Conservation (phyloP, 495 filamentous ascomycete genomes). For the Penicillium nucicola region DNA sequence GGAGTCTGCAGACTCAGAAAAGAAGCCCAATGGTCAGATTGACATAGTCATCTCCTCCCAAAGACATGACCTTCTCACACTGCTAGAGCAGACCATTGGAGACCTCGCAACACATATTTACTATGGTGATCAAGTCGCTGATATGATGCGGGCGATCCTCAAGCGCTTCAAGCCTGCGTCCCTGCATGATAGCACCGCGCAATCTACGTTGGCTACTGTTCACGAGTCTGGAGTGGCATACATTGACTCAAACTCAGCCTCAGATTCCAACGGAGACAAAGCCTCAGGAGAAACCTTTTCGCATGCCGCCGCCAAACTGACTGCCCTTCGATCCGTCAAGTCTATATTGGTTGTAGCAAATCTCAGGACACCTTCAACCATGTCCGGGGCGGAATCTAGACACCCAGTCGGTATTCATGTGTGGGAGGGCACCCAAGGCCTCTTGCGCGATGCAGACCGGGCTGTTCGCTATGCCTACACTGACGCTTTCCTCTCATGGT, state of each 20-base stretch:
- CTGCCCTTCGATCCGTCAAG: conserved; percentile 76
- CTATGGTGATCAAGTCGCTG: conserved; percentile 88
- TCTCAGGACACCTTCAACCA: conserved; percentile 53
- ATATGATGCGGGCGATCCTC: conserved; percentile 82
- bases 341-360: conserved; percentile 78
- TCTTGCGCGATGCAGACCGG: conserved; percentile 72
- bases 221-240: conserved; percentile 29
- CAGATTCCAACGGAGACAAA: conserved; percentile 23
- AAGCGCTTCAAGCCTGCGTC: conserved; percentile 65
- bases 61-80: conserved; percentile 55
- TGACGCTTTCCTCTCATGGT: conserved; percentile 78
- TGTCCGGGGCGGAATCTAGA: conserved; percentile 61
- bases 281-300: conserved; percentile 56
- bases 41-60: conserved; percentile 34
- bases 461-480: conserved; percentile 78
- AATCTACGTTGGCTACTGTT: conserved; percentile 37
- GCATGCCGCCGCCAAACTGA: conserved; percentile 67
- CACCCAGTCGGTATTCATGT: conserved; percentile 71
- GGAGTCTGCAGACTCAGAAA: conserved; percentile 18
- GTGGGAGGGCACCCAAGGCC: conserved; percentile 91
- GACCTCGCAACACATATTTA: conserved; percentile 90
- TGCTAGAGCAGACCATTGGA: conserved; percentile 74
- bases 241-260: conserved; percentile 2
- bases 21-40: conserved; percentile 10
- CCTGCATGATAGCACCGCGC: conserved; percentile 32